Evolutionary conservation across 441 rosid species (phyloP).

Genomic region (Daphne laureola): DNA sequence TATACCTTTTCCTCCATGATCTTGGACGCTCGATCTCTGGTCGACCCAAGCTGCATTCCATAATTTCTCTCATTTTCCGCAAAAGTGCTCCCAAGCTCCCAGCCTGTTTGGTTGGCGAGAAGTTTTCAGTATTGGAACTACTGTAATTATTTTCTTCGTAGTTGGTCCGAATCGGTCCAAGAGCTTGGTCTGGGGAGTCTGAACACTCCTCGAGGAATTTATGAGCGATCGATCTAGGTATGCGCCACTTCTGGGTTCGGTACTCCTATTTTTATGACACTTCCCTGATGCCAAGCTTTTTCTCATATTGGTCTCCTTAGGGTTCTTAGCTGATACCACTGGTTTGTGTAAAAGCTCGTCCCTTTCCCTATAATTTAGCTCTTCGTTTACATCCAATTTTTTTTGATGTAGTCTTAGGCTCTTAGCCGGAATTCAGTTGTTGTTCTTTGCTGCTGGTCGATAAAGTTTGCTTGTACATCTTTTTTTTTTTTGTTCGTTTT

Average conservation of each 20-base stretch:
- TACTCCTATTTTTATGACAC: neutral
- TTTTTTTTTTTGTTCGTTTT: neutral
- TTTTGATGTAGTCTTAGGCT: too few species aligned
- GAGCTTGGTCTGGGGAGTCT: constrained; percentile 26
- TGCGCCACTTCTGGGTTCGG: constrained; percentile 15
- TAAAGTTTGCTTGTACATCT: neutral
- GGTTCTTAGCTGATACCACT: constrained; percentile 8
- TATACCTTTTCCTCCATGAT: too few species aligned
- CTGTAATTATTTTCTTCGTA: neutral
- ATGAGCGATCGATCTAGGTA: constrained; percentile 64
- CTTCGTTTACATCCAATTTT: too few species aligned
- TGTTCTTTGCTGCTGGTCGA: too few species aligned
- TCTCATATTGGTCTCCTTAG: constrained; percentile 15
- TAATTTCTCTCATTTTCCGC: too few species aligned
- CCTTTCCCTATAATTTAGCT: neutral
- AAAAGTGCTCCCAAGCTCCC: neutral
- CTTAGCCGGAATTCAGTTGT: too few species aligned
- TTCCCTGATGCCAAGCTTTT: constrained; percentile 8
- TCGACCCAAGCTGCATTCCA: too few species aligned
- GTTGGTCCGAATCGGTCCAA: constrained; percentile 29
- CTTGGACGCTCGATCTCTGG: too few species aligned
- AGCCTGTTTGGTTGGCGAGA: constrained; percentile 14
- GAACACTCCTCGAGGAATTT: constrained; percentile 37
- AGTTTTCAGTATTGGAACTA: neutral
- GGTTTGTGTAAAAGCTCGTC: constrained; percentile 11